Evolutionary conservation across 2,329 filamentous ascomycete species (phyloP).

Genomic region (Clarireedia hainanense): DNA sequence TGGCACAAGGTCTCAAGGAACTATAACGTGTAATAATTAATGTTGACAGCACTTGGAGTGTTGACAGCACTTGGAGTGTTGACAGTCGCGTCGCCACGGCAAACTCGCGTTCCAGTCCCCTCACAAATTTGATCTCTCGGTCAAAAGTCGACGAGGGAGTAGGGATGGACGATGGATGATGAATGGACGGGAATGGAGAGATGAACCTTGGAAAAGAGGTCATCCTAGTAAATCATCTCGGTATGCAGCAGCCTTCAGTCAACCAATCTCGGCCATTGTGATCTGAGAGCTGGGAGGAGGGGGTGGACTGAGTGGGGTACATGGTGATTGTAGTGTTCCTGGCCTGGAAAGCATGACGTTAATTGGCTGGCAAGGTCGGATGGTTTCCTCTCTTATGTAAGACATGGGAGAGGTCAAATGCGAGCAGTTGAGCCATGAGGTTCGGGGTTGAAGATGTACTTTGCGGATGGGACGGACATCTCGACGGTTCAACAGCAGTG

Average conservation of each 20-base stretch:
- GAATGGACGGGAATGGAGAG: too few relatives aligned
- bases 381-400: not conserved
- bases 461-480: too few relatives aligned
- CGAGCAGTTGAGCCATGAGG: too few relatives aligned
- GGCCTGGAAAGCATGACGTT: not conserved
- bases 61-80: not conserved
- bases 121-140: too few relatives aligned
- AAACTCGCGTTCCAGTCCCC: not conserved
- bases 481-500: too few relatives aligned
- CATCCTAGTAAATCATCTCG: not conserved
- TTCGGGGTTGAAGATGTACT: too few relatives aligned
- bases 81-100: slow-evolving; percentile 6
- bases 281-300: not conserved
- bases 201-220: not conserved
- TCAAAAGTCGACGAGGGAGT: not conserved
- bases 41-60: not conserved
- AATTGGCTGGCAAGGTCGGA: not conserved
- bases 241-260: not conserved
- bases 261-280: not conserved
- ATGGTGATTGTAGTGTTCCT: not conserved
- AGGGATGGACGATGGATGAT: too few relatives aligned
- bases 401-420: not conserved
- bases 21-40: not conserved
- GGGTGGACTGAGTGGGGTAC: not conserved
- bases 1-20: slow-evolving; percentile 5